Percentiles rank a stretch among this genome's conserved stretches.
These are phyloP conservation scores for Lipomyces chichibuensis DNA, from an alignment of 805 yeast genomes.

Conservation along the genomic window DNA sequence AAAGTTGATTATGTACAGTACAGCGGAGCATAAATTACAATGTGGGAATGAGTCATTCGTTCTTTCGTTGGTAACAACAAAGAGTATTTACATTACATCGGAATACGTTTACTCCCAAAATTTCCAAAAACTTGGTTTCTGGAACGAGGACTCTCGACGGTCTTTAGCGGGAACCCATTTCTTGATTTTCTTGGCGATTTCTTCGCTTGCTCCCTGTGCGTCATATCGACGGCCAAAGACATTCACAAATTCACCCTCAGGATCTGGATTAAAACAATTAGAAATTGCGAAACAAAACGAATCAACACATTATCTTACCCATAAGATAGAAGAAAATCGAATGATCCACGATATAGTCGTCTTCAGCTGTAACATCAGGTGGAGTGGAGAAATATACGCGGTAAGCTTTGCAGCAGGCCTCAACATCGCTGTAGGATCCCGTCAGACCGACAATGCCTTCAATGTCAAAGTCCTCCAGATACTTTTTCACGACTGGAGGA, in stretches of 20 bases:
- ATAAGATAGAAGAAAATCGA: conserved; percentile 94
- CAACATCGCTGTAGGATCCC: conserved; percentile 84
- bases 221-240: conserved; percentile 91
- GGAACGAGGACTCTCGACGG: conserved; percentile 19
- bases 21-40: background rate
- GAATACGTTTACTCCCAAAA: conserved; percentile 28
- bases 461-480: conserved; percentile 80
- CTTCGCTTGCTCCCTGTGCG: conserved; percentile 73
- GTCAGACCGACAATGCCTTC: conserved; percentile 87
- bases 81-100: background rate
- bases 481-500: conserved; percentile 80
- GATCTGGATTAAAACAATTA: conserved; percentile 52
- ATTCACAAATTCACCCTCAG: conserved; percentile 95
- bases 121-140: conserved; percentile 30
- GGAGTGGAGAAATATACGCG: conserved; percentile 98
- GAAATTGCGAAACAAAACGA: background rate
- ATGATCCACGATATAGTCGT: conserved; percentile 95
- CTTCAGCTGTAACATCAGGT: conserved; percentile 88
- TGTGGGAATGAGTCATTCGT: background rate
- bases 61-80: background rate
- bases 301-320: conserved; percentile 43
- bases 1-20: conserved; percentile 2
- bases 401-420: conserved; percentile 81
- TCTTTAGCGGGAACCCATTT: conserved; percentile 64
- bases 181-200: conserved; percentile 73